phyloP scores from a whole-genome alignment of 2,329 filamentous ascomycete genomes.

The Aspergillus pseudoviridinutans region DNA sequence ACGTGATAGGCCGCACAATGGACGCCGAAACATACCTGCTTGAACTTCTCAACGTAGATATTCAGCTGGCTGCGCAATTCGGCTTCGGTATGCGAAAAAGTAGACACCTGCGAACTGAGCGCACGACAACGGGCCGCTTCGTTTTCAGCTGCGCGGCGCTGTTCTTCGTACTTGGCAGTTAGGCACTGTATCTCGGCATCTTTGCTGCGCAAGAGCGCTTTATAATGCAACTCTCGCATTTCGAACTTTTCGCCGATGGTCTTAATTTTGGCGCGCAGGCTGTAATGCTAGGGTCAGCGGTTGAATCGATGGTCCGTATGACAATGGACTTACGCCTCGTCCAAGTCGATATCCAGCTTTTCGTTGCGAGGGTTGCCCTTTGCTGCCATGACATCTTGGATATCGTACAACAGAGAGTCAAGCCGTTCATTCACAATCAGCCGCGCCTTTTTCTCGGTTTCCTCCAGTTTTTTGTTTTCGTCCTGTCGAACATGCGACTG shows the following conservation, averaged over 20 bases:
- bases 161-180: conserved; percentile 80
- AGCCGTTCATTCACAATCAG: conserved; percentile 81
- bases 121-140: conserved; percentile 78
- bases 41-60: conserved; percentile 98
- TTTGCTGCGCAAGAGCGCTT: conserved; percentile 85
- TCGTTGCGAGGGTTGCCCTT: conserved; percentile 79
- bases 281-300: conserved; percentile 27
- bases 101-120: conserved; percentile 85
- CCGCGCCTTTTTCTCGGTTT: conserved; percentile 77
- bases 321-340: conserved; percentile 67
- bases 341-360: conserved; percentile 78
- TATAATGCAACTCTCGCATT: conserved; percentile 88
- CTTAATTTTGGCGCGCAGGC: conserved; percentile 71
- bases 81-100: conserved; percentile 92
- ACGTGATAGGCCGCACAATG: conserved; percentile 15
- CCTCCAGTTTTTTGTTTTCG: conserved; percentile 89
- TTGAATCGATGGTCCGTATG: conserved; percentile 3
- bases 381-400: conserved; percentile 83
- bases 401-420: conserved; percentile 72
- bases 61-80: conserved; percentile 93
- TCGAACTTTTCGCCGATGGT: conserved; percentile 97
- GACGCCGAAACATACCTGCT: conserved; percentile 68
- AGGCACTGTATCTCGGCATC: conserved; percentile 94
- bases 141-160: conserved; percentile 80
- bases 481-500: conserved; percentile 50